Evolutionary conservation across 23 red algal species (phyloP), one percentile per base, ranked within the genome.

Genomic region (Gracilaria gracilis): DNA sequence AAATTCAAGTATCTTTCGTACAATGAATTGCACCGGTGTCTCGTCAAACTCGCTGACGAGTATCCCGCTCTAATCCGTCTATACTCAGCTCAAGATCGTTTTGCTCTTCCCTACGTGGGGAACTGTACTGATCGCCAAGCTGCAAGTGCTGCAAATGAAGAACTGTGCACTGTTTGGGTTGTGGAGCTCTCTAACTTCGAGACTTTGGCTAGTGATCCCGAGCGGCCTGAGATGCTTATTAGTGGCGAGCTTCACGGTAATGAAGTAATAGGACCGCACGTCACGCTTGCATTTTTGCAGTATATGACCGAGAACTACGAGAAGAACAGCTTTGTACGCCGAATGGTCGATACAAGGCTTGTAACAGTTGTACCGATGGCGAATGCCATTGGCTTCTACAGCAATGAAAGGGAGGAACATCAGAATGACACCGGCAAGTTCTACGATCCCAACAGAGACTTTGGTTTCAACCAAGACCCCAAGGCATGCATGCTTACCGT

Each of bases 381-480:
- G 8, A 94, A 95, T 74, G 97, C 93, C 4, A 84, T 94, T n/a
- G 91, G 93, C 36, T 96, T 84, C 55, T 73, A 67, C 31, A 34
- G 35, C 49, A 31, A 48, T 29, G 88, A 46, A 42, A 17, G 88
- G 21, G 88, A 66, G 21, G 83, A 93, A 74, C 82, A 83, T 23
- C 51, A 78, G 38, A 46, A 17, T 31, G 83, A 81, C 36, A n/a
- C 34, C 35, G n/a, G 38, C 24, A 47, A 25, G 15, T 35, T 57
- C 16, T 57, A 96, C 25, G 97, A 99, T 54, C 93, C 97, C 21
- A 99, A 99, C 61, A 62, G 97, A 23, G 97, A 99, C 72, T 99
- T 99, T 96, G 88, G 93, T 28, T 99, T 93, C 86, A 82, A 96
- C 89, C 94, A 96, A 61, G 15, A 81, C 37, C 59, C 93, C 14